A percentile compares a stretch with the other conserved stretches of the same genome.
phyloP scores from a whole-genome alignment of 2,329 filamentous ascomycete genomes.

The Endoconidiophora laricicola region DNA sequence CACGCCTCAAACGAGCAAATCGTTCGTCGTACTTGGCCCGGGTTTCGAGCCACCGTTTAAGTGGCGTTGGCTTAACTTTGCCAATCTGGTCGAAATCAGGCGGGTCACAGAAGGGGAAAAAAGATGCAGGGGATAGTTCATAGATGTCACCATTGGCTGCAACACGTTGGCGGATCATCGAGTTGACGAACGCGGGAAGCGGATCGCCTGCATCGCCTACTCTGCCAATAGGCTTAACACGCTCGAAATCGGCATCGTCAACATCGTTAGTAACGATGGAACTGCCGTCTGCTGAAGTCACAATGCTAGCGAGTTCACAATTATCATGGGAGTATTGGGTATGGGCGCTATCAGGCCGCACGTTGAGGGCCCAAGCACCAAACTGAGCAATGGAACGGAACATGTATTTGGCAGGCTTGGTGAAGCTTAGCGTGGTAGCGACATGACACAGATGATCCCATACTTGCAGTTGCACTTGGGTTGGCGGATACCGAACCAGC shows the following conservation, averaged over 20 bases:
- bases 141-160: constrained; percentile 61
- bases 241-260: constrained; percentile 16
- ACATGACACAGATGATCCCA: constrained; percentile 96
- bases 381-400: constrained; percentile 86
- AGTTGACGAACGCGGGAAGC: constrained; percentile 58
- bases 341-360: constrained; percentile 56
- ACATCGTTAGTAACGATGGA: constrained; percentile 16
- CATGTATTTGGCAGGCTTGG: constrained; percentile 91
- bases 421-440: constrained; percentile 84
- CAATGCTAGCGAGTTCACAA: neutral
- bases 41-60: constrained; percentile 67
- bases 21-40: constrained; percentile 57
- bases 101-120: constrained; percentile 45
- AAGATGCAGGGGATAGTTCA: constrained; percentile 44
- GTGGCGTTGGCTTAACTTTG: constrained; percentile 61
- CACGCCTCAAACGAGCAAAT: constrained; percentile 51
- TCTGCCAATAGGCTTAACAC: constrained; percentile 12
- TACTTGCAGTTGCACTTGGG: constrained; percentile 82
- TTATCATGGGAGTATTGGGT: constrained; percentile 31
- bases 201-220: constrained; percentile 79
- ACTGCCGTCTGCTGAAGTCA: constrained; percentile 17
- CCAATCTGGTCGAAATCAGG: constrained; percentile 41
- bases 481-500: constrained; percentile 57
- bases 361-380: constrained; percentile 73
- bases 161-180: constrained; percentile 87